Evolutionary conservation across 768 basidiomycete species (phyloP).

Genomic region (Hebeloma cylindrosporum): DNA sequence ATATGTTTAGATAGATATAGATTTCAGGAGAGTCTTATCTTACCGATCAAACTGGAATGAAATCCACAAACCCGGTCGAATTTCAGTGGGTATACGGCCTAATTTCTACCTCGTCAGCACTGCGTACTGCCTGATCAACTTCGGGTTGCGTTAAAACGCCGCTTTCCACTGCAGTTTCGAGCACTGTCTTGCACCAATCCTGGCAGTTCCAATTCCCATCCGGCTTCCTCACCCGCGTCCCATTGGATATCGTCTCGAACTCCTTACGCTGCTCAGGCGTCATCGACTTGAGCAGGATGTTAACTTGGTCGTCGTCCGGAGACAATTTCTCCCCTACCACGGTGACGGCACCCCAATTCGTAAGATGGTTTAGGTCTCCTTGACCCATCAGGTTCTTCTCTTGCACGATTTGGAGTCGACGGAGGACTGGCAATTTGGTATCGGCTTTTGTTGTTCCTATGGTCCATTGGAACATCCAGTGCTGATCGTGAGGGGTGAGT

Average conservation of each 20-base stretch:
- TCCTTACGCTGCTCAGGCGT: not conserved
- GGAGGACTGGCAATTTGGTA: not conserved
- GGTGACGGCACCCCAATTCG: constrained; percentile 2
- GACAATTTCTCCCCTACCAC: not conserved
- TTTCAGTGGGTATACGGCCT: no score
- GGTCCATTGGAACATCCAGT: constrained; percentile 5
- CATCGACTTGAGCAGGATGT: constrained; percentile 1
- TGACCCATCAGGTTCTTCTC: not conserved
- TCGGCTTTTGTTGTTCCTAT: not conserved
- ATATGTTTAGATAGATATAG: no score
- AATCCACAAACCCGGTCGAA: no score
- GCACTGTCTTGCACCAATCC: no score
- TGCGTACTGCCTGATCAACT: no score
- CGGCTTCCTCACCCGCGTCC: not conserved
- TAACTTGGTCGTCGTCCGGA: not conserved
- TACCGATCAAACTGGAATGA: no score
- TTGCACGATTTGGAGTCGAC: not conserved
- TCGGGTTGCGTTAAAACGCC: no score
- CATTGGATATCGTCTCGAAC: not conserved
- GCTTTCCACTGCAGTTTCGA: no score
- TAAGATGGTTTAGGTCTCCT: not conserved
- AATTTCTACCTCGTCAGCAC: no score
- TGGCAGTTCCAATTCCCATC: not conserved
- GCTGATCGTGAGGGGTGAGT: not conserved
- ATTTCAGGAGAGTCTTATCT: no score